These are phyloP conservation scores for Canavalia gladiata DNA, from an alignment of 306 rosid genomes.

Conservation along the genomic window DNA sequence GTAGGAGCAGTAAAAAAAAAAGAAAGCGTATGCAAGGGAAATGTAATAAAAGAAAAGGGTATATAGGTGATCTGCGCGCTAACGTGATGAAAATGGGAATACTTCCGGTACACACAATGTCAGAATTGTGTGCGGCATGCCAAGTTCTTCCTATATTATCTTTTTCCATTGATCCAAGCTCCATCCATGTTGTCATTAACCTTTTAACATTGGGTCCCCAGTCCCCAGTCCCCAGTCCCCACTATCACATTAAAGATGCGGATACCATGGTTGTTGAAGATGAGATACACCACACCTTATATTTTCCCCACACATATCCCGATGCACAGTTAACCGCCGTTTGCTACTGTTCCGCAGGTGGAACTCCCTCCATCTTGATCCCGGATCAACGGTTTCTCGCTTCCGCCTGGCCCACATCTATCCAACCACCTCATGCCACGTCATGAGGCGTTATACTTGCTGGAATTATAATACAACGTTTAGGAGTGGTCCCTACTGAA, in stretches of 20 bases:
- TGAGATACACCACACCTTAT: constrained; percentile 35
- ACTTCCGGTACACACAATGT: constrained; percentile 56
- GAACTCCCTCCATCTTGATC: constrained; percentile 39
- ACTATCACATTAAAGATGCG: neutral
- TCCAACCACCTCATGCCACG: constrained; percentile 21
- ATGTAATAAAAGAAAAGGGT: neutral
- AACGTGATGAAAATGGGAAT: constrained; percentile 24
- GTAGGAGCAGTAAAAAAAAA: neutral
- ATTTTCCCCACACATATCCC: constrained; percentile 6
- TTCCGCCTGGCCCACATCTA: neutral
- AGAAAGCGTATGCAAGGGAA: neutral
- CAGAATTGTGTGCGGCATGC: constrained; percentile 40
- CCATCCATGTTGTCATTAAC: too few relatives aligned
- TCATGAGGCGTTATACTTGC: neutral
- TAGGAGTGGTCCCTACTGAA: constrained; percentile 53
- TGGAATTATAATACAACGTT: neutral
- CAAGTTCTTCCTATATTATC: neutral
- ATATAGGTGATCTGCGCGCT: neutral
- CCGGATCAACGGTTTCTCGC: constrained; percentile 42
- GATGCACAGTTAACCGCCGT: constrained; percentile 60
- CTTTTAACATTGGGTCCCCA: neutral
- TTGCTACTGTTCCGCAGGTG: constrained; percentile 34
- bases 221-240: neutral
- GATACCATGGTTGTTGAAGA: neutral
- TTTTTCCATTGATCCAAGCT: neutral